phyloP scores from a whole-genome alignment of 768 basidiomycete species.

The Russula olivacea region DNA sequence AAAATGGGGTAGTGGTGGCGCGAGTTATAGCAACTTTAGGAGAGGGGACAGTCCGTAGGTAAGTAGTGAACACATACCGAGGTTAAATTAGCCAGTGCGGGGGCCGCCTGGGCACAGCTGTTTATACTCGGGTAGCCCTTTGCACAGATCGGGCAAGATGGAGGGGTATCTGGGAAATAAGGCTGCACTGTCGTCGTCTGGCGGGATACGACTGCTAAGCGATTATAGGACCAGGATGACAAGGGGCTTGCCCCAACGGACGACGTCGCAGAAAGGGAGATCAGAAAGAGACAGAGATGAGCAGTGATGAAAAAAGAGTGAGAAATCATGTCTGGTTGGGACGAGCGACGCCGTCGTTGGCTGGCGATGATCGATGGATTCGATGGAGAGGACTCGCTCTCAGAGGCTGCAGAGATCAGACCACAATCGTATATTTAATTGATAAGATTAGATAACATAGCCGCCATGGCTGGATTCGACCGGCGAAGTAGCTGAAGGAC shows the following conservation, averaged over 20 bases:
- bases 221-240: background rate
- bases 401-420: background rate
- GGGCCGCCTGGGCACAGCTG: slow-evolving; percentile 52
- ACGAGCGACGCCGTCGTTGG: slow-evolving; percentile 1
- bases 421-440: background rate
- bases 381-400: too few relatives aligned
- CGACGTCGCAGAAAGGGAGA: background rate
- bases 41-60: background rate
- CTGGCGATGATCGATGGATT: background rate
- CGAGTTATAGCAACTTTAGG: background rate
- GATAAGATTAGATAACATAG: background rate
- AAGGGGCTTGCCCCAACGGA: slow-evolving; percentile 4
- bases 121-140: slow-evolving; percentile 48
- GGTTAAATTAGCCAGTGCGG: slow-evolving; percentile 51
- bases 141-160: slow-evolving; percentile 56
- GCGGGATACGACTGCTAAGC: background rate
- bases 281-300: slow-evolving; percentile 3
- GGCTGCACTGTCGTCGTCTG: slow-evolving; percentile 30
- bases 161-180: slow-evolving; percentile 46
- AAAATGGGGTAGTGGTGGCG: background rate
- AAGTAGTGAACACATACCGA: slow-evolving; percentile 36
- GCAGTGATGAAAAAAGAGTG: slow-evolving; percentile 7
- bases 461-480: background rate
- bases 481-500: background rate
- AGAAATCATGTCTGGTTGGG: background rate